Conservation (phyloP, 2,329 filamentous ascomycete species). For the Phaeosphaeriaceae sp. region DNA sequence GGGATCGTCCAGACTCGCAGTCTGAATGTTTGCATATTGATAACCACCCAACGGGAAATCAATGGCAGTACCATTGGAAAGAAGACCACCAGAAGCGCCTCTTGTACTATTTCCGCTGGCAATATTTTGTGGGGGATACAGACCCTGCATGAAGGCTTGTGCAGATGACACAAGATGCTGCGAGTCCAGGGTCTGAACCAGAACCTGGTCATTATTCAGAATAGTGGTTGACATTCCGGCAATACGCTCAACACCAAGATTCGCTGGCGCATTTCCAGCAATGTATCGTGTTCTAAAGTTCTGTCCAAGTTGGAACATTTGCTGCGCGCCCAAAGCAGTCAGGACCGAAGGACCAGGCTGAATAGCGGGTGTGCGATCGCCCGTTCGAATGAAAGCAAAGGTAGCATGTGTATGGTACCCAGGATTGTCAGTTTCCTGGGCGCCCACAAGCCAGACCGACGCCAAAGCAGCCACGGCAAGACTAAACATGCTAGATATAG, state of each 20-base stretch:
- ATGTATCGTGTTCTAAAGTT: slow-evolving; percentile 63
- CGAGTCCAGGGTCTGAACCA: slow-evolving; percentile 55
- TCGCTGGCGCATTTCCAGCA: slow-evolving; percentile 18
- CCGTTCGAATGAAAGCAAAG: slow-evolving; percentile 61
- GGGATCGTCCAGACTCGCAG: slow-evolving; percentile 54
- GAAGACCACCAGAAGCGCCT: slow-evolving; percentile 45
- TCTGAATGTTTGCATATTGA: slow-evolving; percentile 61
- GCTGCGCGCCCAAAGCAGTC: slow-evolving; percentile 62
- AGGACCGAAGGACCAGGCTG: slow-evolving; percentile 44
- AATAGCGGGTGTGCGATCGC: slow-evolving; percentile 60
- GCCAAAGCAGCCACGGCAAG: slow-evolving; percentile 32
- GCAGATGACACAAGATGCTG: slow-evolving; percentile 60
- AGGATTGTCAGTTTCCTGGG: slow-evolving; percentile 23
- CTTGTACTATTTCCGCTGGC: slow-evolving; percentile 25
- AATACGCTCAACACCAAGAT: slow-evolving; percentile 35
- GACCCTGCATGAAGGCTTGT: slow-evolving; percentile 66
- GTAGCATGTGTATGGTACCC: slow-evolving; percentile 52
- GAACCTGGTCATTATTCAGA: slow-evolving; percentile 55
- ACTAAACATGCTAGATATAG: slow-evolving; percentile 32
- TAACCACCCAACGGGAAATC: slow-evolving; percentile 62
- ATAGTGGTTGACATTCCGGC: slow-evolving; percentile 53
- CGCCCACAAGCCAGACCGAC: slow-evolving; percentile 30
- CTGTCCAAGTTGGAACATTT: slow-evolving; percentile 58
- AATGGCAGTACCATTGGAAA: slow-evolving; percentile 57
- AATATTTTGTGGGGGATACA: slow-evolving; percentile 61